These are phyloP conservation scores for Erysimum cheiranthoides DNA, from an alignment of 345 rosid species.

Conservation along the genomic window DNA sequence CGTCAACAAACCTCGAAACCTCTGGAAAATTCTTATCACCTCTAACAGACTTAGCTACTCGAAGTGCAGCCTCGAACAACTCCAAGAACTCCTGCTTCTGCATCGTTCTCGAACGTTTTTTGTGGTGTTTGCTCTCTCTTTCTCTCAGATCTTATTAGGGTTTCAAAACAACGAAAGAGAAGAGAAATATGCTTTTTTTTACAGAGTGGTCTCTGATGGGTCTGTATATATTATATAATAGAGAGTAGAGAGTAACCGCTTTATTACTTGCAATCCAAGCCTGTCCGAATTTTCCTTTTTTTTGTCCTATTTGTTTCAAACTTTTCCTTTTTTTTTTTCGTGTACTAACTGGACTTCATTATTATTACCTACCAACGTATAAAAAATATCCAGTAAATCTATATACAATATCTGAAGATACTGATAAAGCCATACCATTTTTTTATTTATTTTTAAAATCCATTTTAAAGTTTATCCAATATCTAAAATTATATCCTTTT, in stretches of 20 bases:
- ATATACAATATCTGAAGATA: neutral
- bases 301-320: neutral
- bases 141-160: neutral
- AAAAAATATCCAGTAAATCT: neutral
- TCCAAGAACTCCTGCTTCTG: conserved; percentile 16
- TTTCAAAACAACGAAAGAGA: neutral
- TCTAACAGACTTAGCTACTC: conserved; percentile 31
- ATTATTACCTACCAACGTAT: neutral
- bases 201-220: neutral
- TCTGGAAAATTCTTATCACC: neutral
- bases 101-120: neutral
- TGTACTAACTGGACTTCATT: neutral
- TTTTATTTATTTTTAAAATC: no score
- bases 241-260: neutral
- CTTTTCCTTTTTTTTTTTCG: neutral
- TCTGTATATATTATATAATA: neutral
- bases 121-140: neutral
- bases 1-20: conserved; percentile 18
- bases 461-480: neutral
- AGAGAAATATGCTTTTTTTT: neutral
- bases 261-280: neutral
- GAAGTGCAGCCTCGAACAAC: neutral
- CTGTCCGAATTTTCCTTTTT: neutral
- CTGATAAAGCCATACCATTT: neutral
- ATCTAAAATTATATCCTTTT: no score